Conservation (phyloP, 495 filamentous ascomycete species). For the Aspergillus cristatus region DNA sequence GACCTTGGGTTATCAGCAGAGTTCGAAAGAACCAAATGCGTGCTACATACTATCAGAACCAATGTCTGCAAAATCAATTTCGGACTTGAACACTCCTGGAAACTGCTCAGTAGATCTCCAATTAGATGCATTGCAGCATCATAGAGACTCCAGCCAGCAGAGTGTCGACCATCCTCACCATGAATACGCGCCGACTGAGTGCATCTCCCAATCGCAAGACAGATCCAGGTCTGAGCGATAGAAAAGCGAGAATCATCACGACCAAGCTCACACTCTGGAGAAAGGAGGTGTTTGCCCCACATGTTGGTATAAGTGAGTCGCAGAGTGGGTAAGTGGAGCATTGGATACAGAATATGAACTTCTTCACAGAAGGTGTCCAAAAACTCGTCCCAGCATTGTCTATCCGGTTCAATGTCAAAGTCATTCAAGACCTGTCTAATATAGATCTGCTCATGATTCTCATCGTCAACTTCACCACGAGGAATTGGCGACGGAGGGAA, state of each 20-base stretch:
- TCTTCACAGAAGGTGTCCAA: constrained; percentile 15
- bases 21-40: too few species aligned
- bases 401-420: constrained; percentile 7
- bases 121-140: constrained; percentile 15
- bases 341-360: constrained; percentile 18
- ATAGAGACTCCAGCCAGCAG: constrained; percentile 21
- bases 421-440: constrained; percentile 2
- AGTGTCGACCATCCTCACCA: constrained; percentile 10
- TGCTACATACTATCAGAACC: constrained; percentile 14
- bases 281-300: constrained; percentile 4
- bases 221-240: constrained; percentile 13
- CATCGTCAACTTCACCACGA: too few species aligned
- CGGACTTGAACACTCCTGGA: constrained; percentile 12
- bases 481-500: not conserved
- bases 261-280: not conserved
- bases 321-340: constrained; percentile 13
- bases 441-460: not conserved
- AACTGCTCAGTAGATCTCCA: constrained; percentile 14
- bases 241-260: constrained; percentile 3
- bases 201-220: constrained; percentile 18
- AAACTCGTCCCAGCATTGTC: constrained; percentile 9
- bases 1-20: constrained; percentile 5
- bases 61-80: constrained; percentile 17
- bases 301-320: constrained; percentile 6
- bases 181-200: constrained; percentile 12